Base-by-base conservation (phyloP, 2,329 filamentous ascomycete genomes). In the Colletotrichum horii region DNA sequence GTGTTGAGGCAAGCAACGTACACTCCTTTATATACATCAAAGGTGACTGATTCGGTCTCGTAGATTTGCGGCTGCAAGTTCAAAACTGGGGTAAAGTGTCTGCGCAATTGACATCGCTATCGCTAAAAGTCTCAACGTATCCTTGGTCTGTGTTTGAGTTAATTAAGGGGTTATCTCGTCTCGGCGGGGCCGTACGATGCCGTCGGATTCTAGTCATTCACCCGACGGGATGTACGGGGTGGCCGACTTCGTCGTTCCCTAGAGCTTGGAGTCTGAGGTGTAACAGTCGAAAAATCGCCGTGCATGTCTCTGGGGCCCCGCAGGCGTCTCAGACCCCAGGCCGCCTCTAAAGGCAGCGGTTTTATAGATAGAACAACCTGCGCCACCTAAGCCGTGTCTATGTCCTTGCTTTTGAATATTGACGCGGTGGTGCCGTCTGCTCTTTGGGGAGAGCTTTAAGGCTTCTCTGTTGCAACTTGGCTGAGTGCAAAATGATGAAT, bases 311-410 rank as follows among this genome's bases (percentile, higher is more conserved):
- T 26, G 52, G 26, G 6, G 4, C 52, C 52, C 22, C 14, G 22
- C 22, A 58, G 55, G 22, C 16, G 55, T 43, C 55, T 58, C 26
- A 56, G 52, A 56, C 52, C 52, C 52, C 16, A 56, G 52, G 22
- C 52, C 26, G 14, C 52, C 26, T 56, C 26, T 8, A 24, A 24
- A 56, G 52, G 52, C 52, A 24, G 26, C 22, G 52, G 52, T 43
- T 56, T 56, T 24, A 56, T 56, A 9, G 52, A 56, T 56, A 56
- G 52, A 56, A 56, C 52, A 56, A 56, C 52, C 52, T 28, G 52
- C 26, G 26, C 52, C 52, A 56, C 52, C 26, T 56, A 15, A 28
- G 14, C 52, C 26, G 7, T 56, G 26, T 26, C 4, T 56, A 24
- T 8, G n/a, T 12, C 48, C n/a, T 24, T 24, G 14, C n/a, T 55